Evolutionary conservation across 768 basidiomycete genomes (phyloP).

Genomic region (Russula olivacea): DNA sequence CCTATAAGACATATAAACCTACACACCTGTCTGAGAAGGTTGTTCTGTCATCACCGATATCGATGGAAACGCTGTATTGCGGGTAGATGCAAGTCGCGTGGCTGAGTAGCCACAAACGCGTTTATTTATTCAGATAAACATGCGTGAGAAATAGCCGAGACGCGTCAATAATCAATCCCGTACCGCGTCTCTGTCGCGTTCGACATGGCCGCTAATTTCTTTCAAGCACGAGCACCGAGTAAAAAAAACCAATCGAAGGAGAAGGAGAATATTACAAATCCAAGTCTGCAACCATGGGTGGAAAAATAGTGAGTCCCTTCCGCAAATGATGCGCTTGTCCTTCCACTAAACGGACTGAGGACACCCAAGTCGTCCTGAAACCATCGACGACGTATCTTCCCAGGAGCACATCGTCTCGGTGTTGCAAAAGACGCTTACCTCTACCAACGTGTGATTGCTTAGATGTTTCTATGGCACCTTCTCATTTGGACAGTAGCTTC

Average conservation of each 20-base stretch:
- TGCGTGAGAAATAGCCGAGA: constrained; percentile 4
- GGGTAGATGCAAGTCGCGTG: neutral
- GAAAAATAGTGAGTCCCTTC: constrained; percentile 81
- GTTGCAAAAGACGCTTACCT: constrained; percentile 81
- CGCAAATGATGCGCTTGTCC: neutral
- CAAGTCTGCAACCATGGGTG: constrained; percentile 85
- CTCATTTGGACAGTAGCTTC: constrained; percentile 53
- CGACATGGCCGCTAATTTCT: constrained; percentile 54
- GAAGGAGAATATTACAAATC: constrained; percentile 40
- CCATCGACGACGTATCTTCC: constrained; percentile 95
- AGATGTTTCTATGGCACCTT: constrained; percentile 1
- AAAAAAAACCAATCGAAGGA: constrained; percentile 26
- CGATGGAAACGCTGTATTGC: constrained; percentile 8
- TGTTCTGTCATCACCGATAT: constrained; percentile 2
- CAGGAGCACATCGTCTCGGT: constrained; percentile 96
- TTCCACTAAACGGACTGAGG: neutral
- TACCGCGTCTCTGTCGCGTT: constrained; percentile 28
- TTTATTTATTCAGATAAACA: constrained; percentile 7
- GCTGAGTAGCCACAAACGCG: constrained; percentile 19
- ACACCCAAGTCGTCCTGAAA: constrained; percentile 76
- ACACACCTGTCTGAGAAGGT: constrained; percentile 4
- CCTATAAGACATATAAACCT: neutral
- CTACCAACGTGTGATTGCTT: constrained; percentile 67
- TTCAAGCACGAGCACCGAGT: constrained; percentile 35
- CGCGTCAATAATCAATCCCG: neutral